Conservation (phyloP, 1,284 basidiomycete genomes). For the Moesziomyces globuligerus region DNA sequence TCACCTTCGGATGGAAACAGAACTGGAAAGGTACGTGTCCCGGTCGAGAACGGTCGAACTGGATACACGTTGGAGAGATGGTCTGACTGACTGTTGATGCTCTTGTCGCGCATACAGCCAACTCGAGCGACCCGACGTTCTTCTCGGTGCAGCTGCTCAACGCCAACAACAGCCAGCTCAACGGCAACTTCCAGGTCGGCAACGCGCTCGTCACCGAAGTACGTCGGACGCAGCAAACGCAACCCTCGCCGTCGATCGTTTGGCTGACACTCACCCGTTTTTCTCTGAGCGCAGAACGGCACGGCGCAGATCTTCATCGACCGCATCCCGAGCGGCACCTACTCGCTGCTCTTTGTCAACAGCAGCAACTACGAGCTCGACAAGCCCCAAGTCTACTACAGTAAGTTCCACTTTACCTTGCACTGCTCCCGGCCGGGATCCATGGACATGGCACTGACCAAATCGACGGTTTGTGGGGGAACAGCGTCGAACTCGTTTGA, state of each 20-base stretch:
- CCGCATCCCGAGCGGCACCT: constrained; percentile 44
- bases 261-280: background rate
- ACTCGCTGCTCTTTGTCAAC: constrained; percentile 53
- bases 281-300: constrained; percentile 19
- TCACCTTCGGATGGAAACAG: background rate
- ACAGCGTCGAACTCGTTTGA: constrained; percentile 37
- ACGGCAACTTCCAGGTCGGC: constrained; percentile 57
- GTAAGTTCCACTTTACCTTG: constrained; percentile 4
- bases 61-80: background rate
- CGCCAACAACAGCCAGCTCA: constrained; percentile 43
- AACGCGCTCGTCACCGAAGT: constrained; percentile 42
- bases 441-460: too few relatives aligned
- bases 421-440: too few relatives aligned
- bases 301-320: constrained; percentile 51
- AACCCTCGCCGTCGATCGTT: too few relatives aligned
- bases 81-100: constrained; percentile 2
- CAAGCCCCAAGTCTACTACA: constrained; percentile 48
- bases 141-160: constrained; percentile 54
- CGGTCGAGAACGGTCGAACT: background rate
- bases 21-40: constrained; percentile 44
- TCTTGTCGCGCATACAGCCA: constrained; percentile 26
- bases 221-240: too few relatives aligned
- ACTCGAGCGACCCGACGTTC: constrained; percentile 43
- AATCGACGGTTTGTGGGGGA: background rate
- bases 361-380: constrained; percentile 54